Evolutionary conservation across 495 filamentous ascomycete genomes (phyloP).

Genomic region (Apiosordaria backusii): DNA sequence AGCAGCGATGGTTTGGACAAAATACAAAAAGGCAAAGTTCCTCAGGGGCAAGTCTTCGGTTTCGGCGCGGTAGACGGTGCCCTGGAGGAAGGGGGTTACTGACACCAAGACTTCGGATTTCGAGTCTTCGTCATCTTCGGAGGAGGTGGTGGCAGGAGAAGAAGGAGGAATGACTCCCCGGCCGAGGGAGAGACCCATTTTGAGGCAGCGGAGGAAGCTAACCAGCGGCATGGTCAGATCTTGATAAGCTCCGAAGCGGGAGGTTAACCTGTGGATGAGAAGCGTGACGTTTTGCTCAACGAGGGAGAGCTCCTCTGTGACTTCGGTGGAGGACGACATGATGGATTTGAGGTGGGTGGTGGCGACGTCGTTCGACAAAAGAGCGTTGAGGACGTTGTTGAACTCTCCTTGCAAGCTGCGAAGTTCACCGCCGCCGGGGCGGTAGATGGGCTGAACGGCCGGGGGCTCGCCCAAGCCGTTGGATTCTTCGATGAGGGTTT

Average conservation of each 20-base stretch:
- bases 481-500: slow-evolving; percentile 58
- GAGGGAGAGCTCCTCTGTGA: slow-evolving; percentile 50
- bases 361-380: slow-evolving; percentile 57
- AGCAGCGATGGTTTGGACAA: slow-evolving; percentile 36
- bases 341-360: slow-evolving; percentile 33
- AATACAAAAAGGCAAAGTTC: slow-evolving; percentile 46
- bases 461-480: slow-evolving; percentile 59
- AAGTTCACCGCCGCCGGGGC: slow-evolving; percentile 65
- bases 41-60: slow-evolving; percentile 33
- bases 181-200: slow-evolving; percentile 65
- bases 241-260: slow-evolving; percentile 70
- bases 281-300: slow-evolving; percentile 69
- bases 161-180: slow-evolving; percentile 37
- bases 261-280: slow-evolving; percentile 60
- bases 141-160: background rate
- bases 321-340: slow-evolving; percentile 22
- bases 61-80: slow-evolving; percentile 28
- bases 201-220: slow-evolving; percentile 77
- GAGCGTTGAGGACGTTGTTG: slow-evolving; percentile 63
- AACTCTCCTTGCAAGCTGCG: slow-evolving; percentile 78
- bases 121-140: slow-evolving; percentile 10
- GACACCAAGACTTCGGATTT: slow-evolving; percentile 42
- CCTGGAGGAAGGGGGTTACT: slow-evolving; percentile 63
- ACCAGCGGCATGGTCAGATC: slow-evolving; percentile 77
- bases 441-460: slow-evolving; percentile 54